Percentiles rank a stretch among this genome's conserved stretches.
Evolutionary conservation across 1,284 basidiomycete genomes (phyloP).

Genomic region (Tremellales sp.): DNA sequence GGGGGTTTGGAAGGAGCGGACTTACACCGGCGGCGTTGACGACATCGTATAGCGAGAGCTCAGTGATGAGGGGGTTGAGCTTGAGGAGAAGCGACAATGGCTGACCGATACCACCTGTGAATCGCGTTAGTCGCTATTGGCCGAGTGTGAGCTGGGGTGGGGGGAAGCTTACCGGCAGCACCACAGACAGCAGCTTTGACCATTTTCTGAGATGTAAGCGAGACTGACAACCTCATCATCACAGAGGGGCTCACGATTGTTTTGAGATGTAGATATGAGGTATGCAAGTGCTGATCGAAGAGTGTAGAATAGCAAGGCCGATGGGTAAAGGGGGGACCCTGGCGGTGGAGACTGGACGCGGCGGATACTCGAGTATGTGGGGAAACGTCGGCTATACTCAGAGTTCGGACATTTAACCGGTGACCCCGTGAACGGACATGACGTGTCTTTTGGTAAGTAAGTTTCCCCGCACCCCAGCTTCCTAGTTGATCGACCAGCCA

Average conservation of each 20-base stretch:
- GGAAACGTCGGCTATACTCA: neutral
- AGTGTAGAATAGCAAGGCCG: neutral
- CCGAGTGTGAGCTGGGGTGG: constrained; percentile 7
- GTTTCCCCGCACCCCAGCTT: neutral
- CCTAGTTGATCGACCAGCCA: neutral
- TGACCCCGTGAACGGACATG: neutral
- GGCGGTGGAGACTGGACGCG: neutral
- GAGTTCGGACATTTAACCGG: neutral
- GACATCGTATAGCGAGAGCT: constrained; percentile 85
- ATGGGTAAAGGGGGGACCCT: constrained; percentile 4
- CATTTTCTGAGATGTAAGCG: constrained; percentile 52
- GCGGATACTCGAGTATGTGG: neutral
- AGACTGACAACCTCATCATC: neutral
- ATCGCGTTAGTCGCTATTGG: constrained; percentile 1
- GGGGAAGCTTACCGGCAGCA: constrained; percentile 68
- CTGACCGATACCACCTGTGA: constrained; percentile 67
- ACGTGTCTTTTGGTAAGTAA: neutral
- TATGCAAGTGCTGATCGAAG: neutral
- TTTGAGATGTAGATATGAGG: too few relatives aligned
- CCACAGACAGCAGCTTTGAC: constrained; percentile 91
- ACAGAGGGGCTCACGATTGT: neutral
- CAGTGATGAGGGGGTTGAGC: constrained; percentile 74
- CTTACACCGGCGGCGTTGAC: constrained; percentile 48
- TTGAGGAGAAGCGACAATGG: constrained; percentile 88
- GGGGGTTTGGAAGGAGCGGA: too few relatives aligned